These are phyloP conservation scores for Lactarius hengduanensis DNA, from an alignment of 768 basidiomycete species.

Conservation along the genomic window DNA sequence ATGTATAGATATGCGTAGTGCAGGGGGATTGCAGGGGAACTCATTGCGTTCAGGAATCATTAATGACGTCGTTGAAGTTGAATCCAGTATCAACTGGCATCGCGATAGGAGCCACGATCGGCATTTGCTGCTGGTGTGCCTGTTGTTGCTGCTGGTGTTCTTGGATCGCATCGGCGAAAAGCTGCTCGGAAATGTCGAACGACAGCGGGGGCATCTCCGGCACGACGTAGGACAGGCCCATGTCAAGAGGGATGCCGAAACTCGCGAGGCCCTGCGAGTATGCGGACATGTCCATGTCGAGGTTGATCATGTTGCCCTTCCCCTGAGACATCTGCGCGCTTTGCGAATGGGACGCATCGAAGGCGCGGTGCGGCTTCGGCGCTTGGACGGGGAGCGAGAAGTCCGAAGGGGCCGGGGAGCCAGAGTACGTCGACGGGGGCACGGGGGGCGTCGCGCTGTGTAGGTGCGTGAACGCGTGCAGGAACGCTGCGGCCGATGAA, in stretches of 20 bases:
- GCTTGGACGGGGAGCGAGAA: conserved; percentile 27
- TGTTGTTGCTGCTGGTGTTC: conserved; percentile 10
- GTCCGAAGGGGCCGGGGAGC: conserved; percentile 28
- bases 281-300: conserved; percentile 23
- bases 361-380: conserved; percentile 24
- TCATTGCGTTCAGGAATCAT: conserved; percentile 25
- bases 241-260: conserved; percentile 26
- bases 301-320: background rate
- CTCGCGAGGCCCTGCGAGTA: conserved; percentile 25
- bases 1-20: conserved; percentile 3
- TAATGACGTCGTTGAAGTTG: conserved; percentile 28
- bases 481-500: background rate
- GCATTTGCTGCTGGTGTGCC: conserved; percentile 5
- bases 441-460: conserved; percentile 16
- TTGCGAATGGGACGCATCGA: conserved; percentile 8
- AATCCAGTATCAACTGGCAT: conserved; percentile 17
- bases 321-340: background rate
- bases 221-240: conserved; percentile 24
- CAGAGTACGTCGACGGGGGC: conserved; percentile 28
- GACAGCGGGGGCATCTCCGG: conserved; percentile 23
- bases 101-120: conserved; percentile 18
- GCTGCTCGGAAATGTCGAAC: conserved; percentile 19
- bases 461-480: conserved; percentile 3
- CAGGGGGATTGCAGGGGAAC: background rate
- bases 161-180: conserved; percentile 19